Evolutionary conservation across 2,329 filamentous ascomycete genomes (phyloP).

Genomic region (Phaeosphaeriaceae sp.): DNA sequence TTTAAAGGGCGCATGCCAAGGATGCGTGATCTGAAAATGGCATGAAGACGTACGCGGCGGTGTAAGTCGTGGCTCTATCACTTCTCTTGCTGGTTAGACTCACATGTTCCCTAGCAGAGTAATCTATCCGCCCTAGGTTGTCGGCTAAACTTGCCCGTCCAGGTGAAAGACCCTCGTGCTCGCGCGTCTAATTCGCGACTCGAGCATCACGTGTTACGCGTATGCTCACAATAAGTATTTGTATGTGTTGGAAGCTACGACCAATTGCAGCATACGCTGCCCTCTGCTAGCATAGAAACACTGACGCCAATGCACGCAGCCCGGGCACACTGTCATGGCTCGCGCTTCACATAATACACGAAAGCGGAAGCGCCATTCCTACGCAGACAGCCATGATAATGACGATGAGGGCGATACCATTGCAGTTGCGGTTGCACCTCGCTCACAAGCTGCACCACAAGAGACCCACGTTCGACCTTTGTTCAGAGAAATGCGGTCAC

Average conservation of each 20-base stretch:
- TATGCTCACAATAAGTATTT: neutral
- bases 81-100: neutral
- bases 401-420: slow-evolving; percentile 6
- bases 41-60: neutral
- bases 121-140: neutral
- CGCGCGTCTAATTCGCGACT: neutral
- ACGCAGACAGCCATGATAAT: neutral
- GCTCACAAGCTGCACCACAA: neutral
- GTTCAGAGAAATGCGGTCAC: slow-evolving; percentile 1
- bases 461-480: neutral
- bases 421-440: slow-evolving; percentile 3
- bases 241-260: neutral
- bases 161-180: neutral
- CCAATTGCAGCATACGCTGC: neutral
- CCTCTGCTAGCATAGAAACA: neutral
- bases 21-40: slow-evolving; percentile 3
- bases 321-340: neutral
- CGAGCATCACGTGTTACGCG: neutral
- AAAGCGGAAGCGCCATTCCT: slow-evolving; percentile 11
- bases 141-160: neutral
- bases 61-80: neutral
- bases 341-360: neutral
- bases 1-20: neutral
- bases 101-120: neutral
- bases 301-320: neutral